Evolutionary conservation across 2,329 filamentous ascomycete genomes (phyloP), one percentile per base, ranked within the genome.

Genomic region (Fusarium goolgardi): DNA sequence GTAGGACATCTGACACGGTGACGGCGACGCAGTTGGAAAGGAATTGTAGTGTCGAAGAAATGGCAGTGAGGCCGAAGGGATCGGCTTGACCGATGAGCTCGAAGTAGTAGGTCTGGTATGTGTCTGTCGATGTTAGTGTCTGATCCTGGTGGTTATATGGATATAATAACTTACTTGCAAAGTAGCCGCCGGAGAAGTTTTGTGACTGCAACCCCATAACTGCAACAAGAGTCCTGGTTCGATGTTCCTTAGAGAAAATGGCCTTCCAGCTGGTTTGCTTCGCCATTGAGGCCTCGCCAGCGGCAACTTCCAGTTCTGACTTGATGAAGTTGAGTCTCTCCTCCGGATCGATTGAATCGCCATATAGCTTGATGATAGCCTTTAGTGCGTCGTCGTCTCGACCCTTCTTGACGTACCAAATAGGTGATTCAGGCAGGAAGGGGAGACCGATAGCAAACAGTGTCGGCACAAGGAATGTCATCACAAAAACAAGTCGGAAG

Each of bases 151-250:
- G 0, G 1, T n/a, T n/a, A 4, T 5, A 2, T 1, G 2, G 1
- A 4, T 8, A 12, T 6, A 3, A 1, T 16, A 6, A 72, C 73
- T 63, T 50, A 75, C 73, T 74, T 7, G 74, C 74, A 57, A 75
- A 75, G 32, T 75, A 75, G 7, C 73, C 73, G 9, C 73, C 74
- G 7, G 73, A 75, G n/a, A 75, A 74, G 41, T 75, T 75, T 57
- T 75, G 74, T 3, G 62, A 63, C 3, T 75, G 74, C 0, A 75
- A 45, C 1, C 74, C 73, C 18, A 75, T 65, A 0, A 75, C 71
- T 13, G 74, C 74, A 16, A 75, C 67, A 0, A 75, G 63, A 0
- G 71, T 75, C 39, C 73, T 59, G 2, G 46, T 50, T 6, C 73
- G 69, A n/a, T 75, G 67, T 35, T 75, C 71, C 35, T 74, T 75